Evolutionary conservation across 257 asterid genomes (phyloP), one percentile per base, ranked within the genome.

Genomic region (Mentha longifolia): DNA sequence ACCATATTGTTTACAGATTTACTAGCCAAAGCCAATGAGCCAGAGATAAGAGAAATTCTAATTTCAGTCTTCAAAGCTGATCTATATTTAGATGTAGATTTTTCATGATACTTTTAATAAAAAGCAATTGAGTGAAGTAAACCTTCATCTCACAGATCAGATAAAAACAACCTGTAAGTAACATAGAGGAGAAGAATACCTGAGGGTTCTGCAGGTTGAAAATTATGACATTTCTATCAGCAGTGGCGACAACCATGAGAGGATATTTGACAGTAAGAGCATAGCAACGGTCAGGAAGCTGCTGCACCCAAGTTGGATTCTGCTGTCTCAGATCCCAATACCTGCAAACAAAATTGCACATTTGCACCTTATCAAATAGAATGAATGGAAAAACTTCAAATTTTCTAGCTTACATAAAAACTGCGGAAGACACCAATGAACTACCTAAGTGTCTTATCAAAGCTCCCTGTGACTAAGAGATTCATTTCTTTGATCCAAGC

Each of bases 321-420:
- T 77, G 85, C 86, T 94, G 98, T 74, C 99, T 85, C 84, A 89
- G 73, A 85, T 94, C 99, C 99, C 97, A 94, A 78, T 94, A 94
- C 89, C 99, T 94, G 85, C 43, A 74, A 77, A 74, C 0, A 62
- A 77, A 67, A n/a, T n/a, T n/a, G n/a, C n/a, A n/a, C n/a, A 37
- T 3, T 25, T 65, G 63, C 66, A 63, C 11, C 30, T 45, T 30
- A 47, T 31, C 10, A 61, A 56, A n/a, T 37, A 41, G 16, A 37
- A 45, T 19, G n/a, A 56, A 68, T 42, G 65, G 68, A 28, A 39
- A 68, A 33, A 54, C n/a, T 16, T 12, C 62, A 19, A 10, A 7
- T 0, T 15, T 31, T 19, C 43, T 31, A 51, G 35, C 22, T 63
- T 55, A 65, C 61, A 70, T 39, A 22, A 51, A 39, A 73, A 71